Conservation (phyloP, 1,284 basidiomycete species). For the Neolentinus lepideus region DNA sequence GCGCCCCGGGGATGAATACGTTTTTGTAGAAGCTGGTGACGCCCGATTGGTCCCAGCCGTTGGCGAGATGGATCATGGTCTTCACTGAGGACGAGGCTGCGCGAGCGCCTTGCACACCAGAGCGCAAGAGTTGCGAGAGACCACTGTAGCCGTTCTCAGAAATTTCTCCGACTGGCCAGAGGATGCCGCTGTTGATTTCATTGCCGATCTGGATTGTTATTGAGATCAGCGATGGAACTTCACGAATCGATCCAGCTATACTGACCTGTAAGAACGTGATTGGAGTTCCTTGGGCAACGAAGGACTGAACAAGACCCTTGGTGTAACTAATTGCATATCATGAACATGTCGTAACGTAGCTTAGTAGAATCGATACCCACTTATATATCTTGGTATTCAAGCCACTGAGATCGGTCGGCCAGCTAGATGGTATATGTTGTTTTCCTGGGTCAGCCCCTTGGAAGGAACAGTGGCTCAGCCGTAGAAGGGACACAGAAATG, state of each 20-base stretch:
- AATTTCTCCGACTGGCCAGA: conserved; percentile 54
- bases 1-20: conserved; percentile 43
- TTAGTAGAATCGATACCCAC: conserved; percentile 21
- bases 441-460: conserved; percentile 58
- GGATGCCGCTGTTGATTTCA: conserved; percentile 55
- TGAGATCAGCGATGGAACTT: background rate
- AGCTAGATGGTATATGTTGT: conserved; percentile 50
- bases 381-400: conserved; percentile 49
- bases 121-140: conserved; percentile 54
- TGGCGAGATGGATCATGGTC: conserved; percentile 55
- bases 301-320: conserved; percentile 38
- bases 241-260: background rate
- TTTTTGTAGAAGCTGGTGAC: conserved; percentile 43
- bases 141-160: conserved; percentile 45
- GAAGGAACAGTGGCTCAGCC: background rate
- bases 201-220: conserved; percentile 40
- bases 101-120: conserved; percentile 40
- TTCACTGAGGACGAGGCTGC: conserved; percentile 36
- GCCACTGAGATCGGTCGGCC: conserved; percentile 43
- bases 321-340: conserved; percentile 37
- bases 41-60: conserved; percentile 48
- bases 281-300: conserved; percentile 45
- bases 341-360: background rate
- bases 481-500: background rate
- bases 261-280: conserved; percentile 43